Conservation (phyloP, 2,329 filamentous ascomycete genomes). For the Pseudogymnoascus sp. region DNA sequence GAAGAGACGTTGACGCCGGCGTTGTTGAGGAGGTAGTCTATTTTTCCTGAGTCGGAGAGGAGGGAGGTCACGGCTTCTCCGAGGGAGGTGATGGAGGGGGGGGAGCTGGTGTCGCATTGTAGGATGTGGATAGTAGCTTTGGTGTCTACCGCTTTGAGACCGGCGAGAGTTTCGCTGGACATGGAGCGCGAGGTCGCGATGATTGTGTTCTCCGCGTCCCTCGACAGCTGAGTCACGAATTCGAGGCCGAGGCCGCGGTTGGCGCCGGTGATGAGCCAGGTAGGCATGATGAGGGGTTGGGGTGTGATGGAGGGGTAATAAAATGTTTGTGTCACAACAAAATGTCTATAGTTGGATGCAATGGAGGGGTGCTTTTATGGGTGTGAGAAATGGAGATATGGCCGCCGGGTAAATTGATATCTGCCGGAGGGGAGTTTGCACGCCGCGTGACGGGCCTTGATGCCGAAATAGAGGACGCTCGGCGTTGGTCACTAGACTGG, state of each 20-base stretch:
- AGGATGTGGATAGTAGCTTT: slow-evolving; percentile 29
- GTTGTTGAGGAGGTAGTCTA: slow-evolving; percentile 35
- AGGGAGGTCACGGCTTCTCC: slow-evolving; percentile 26
- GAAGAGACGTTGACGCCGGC: slow-evolving; percentile 33
- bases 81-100: slow-evolving; percentile 29
- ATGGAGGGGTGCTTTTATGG: background rate
- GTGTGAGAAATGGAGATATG: background rate
- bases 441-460: background rate
- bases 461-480: background rate
- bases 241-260: slow-evolving; percentile 20
- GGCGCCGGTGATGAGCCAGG: slow-evolving; percentile 20
- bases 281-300: slow-evolving; percentile 3
- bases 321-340: background rate
- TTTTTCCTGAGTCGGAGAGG: slow-evolving; percentile 25
- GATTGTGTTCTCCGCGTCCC: too few species aligned
- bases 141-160: slow-evolving; percentile 23
- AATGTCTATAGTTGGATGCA: background rate
- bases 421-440: background rate
- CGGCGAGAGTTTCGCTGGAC: slow-evolving; percentile 21
- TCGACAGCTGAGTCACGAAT: too few species aligned
- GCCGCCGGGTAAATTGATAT: background rate
- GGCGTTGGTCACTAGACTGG: background rate
- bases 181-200: slow-evolving; percentile 32
- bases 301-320: background rate
- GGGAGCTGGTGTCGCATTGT: slow-evolving; percentile 32